Evolutionary conservation across 1,284 basidiomycete genomes (phyloP), one percentile per base, ranked within the genome.

Genomic region (Puccinia coronata): DNA sequence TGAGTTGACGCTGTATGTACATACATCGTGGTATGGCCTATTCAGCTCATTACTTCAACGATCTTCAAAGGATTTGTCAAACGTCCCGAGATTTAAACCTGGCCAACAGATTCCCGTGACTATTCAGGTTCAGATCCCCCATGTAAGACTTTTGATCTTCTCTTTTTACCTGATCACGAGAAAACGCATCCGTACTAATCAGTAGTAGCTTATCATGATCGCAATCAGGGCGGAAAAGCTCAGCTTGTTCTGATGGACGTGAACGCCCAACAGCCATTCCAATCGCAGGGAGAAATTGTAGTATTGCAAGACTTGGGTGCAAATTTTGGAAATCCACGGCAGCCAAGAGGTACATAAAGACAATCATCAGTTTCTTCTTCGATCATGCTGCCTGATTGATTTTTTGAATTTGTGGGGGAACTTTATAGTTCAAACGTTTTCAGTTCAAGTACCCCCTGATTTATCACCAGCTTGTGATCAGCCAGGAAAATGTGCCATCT

Each of bases 81-180:
- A 43, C 11, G 41, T 69, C 1, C 18, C 41, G 28, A 49, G 28
- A 69, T 69, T 69, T 34, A 8, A 16, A 16, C 8, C 47, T 49
- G 67, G 41, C 39, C 39, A 69, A 49, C 3, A 69, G 23, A 69
- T 69, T 69, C 41, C 67, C 12, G 67, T 69, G 25, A 49, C 67
- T 1, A 69, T 69, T 11, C 67, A 20, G 12, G 25, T 69, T 34
- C 67, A 69, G 18, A 43, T 69, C 49, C 67, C 67, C 25, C 67
- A 69, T 28, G 67, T 69, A 8, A 69, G 67, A 39, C 23, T 39
- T 39, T 63, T 36, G 1, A 4, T 51, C 49, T 51, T 61, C 31
- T 59, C 18, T 34, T 25, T 34, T 9, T 9, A 16, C 1, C 39
- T 18, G 5, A 11, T 28, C 25, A 43, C n/a, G 1, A 20, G 31